Evolutionary conservation across 257 asterid genomes (phyloP).

Genomic region (Cordia subcordata): DNA sequence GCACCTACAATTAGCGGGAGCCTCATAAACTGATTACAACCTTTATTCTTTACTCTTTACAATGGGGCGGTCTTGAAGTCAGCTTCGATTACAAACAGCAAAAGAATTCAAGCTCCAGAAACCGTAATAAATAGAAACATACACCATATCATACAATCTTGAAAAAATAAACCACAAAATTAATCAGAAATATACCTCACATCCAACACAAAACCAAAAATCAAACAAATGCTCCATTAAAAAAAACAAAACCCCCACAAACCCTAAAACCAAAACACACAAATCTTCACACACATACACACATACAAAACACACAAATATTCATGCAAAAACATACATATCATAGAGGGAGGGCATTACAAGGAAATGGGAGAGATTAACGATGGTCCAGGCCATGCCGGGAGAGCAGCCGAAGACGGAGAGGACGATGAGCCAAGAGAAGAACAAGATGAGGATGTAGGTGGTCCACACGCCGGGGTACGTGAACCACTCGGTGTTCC

Average conservation of each 20-base stretch:
- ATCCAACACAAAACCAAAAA: neutral
- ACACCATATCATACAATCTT: too few species aligned
- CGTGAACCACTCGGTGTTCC: constrained; percentile 95
- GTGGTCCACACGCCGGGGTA: constrained; percentile 98
- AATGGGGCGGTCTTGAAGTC: too few species aligned
- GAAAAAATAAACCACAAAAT: neutral
- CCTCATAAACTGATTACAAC: neutral
- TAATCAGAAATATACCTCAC: neutral
- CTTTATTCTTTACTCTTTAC: too few species aligned
- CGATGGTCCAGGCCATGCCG: constrained; percentile 93
- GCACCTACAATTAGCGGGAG: neutral
- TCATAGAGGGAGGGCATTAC: constrained; percentile 21
- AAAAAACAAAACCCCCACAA: neutral
- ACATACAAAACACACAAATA: neutral
- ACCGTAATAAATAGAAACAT: neutral
- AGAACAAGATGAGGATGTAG: constrained; percentile 78
- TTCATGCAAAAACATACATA: neutral
- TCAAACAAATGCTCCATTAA: neutral
- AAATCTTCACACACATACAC: too few species aligned
- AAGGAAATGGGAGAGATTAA: constrained; percentile 70
- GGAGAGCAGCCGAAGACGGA: constrained; percentile 78
- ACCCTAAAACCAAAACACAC: neutral
- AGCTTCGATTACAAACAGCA: too few species aligned
- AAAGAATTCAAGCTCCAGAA: too few species aligned
- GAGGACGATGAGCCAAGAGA: constrained; percentile 76